Base-by-base conservation (phyloP, 73 alveolate genomes). In the Symbiodinium pilosum region DNA sequence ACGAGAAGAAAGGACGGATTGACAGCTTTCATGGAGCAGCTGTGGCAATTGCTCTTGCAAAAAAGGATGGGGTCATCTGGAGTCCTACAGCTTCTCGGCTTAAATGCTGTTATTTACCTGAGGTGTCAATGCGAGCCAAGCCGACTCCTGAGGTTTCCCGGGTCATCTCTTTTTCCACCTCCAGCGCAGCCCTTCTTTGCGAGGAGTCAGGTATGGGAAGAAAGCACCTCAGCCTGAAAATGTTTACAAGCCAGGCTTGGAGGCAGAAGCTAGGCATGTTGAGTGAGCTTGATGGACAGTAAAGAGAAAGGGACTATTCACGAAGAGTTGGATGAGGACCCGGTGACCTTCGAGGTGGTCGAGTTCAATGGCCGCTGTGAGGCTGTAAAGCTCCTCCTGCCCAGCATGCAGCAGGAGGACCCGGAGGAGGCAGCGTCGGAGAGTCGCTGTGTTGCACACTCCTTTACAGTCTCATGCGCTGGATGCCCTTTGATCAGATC, bases 351-450 rank as follows among this genome's bases (percentile, higher is more conserved):
- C 54, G 97, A 91, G 88, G 97, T 91, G 83, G 84, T 91, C 89
- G 97, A 91, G 42, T 59, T 91, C 97, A 91, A 91, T 43, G 97
- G 97, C 11, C 43, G 97, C 54, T 91, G 81, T 68, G 97, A 91
- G 81, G 97, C 97, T 3, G 97, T 91, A 43, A 91, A 91, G 81
- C 51, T 91, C 83, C 38, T 89, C 32, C 38, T 89, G 87, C 95
- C 95, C 32, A 89, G 75, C 95, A 39, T 28, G 86, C 21, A 36
- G 87, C 87, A 39, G 51, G 32, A 51, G 42, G 41, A 32, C 47
- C 86, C 16, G 39, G 77, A 4, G 38, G 77, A 6, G 75, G 75
- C 26, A 24, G 68, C 21, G 68, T 24, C 68, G 68, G 68, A 51
- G n/a, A n/a, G n/a, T n/a, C n/a, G n/a, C 21, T 51, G 68, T 16